Evolutionary conservation across 768 basidiomycete species (phyloP).

Genomic region (Nidularia pulvinata): DNA sequence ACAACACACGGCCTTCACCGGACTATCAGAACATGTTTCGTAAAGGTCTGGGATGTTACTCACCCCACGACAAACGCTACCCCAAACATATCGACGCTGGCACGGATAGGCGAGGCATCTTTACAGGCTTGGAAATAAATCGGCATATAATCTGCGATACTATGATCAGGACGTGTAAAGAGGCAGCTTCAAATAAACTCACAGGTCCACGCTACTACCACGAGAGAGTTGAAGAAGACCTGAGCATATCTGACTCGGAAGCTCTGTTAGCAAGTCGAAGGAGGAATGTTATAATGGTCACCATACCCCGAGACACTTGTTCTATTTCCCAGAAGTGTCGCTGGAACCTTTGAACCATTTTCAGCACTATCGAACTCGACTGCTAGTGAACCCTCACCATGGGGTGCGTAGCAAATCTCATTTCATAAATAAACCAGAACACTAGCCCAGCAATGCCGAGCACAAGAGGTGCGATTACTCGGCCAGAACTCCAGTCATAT

Average conservation of each 20-base stretch:
- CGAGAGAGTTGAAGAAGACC: background rate
- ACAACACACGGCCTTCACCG: background rate
- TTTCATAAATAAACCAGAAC: background rate
- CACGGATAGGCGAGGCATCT: background rate
- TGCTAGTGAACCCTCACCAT: background rate
- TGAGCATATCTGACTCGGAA: background rate
- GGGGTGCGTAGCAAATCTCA: background rate
- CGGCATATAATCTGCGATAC: background rate
- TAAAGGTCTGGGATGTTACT: too few relatives aligned
- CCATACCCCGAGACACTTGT: background rate
- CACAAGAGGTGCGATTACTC: background rate
- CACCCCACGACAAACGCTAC: background rate
- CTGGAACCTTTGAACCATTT: background rate
- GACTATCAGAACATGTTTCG: too few relatives aligned
- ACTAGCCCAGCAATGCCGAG: background rate
- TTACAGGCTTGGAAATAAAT: constrained; percentile 1
- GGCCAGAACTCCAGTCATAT: background rate
- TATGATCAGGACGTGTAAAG: background rate
- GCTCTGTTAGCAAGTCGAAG: background rate
- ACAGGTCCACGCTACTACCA: background rate
- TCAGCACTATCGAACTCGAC: background rate
- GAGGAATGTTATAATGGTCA: background rate
- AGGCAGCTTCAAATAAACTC: background rate
- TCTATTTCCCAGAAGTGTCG: background rate
- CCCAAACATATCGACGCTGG: background rate